phyloP scores from a whole-genome alignment of 2,329 filamentous ascomycete species.

The Aureobasidium sp. region DNA sequence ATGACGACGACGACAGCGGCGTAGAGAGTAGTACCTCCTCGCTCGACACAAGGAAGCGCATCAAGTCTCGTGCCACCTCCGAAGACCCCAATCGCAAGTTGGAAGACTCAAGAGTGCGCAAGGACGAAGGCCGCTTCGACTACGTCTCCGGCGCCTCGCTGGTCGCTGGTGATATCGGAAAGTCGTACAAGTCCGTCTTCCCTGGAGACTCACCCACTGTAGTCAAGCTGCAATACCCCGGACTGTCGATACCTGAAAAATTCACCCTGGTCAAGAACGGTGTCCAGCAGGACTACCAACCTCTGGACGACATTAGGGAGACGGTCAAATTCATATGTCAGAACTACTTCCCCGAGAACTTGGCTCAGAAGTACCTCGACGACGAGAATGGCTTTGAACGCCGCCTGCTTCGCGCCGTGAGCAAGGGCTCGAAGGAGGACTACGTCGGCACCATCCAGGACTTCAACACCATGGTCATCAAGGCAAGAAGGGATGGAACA shows the following conservation, averaged over 20 bases:
- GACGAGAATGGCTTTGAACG: conserved; percentile 67
- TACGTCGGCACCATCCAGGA: conserved; percentile 66
- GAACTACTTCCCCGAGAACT: conserved; percentile 66
- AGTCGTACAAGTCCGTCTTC: conserved; percentile 46
- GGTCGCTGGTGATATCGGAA: conserved; percentile 30
- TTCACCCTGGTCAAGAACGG: conserved; percentile 54
- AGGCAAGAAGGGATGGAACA: conserved; percentile 59
- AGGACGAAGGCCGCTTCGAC: conserved; percentile 24
- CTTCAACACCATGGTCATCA: conserved; percentile 66
- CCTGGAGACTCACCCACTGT: conserved; percentile 33
- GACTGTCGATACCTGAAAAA: conserved; percentile 59
- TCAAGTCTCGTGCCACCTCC: conserved; percentile 29
- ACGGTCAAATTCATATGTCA: conserved; percentile 53
- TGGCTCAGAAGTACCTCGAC: conserved; percentile 61
- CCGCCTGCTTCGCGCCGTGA: conserved; percentile 65
- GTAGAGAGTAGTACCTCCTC: conserved; percentile 23
- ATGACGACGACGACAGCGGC: conserved; percentile 27
- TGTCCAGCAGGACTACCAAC: conserved; percentile 60
- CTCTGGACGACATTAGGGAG: conserved; percentile 53
- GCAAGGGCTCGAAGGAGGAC: conserved; percentile 52
- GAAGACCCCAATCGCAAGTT: conserved; percentile 19
- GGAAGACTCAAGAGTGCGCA: conserved; percentile 1
- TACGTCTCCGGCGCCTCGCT: conserved; percentile 36
- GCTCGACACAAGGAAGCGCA: conserved; percentile 27
- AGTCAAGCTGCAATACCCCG: conserved; percentile 73